Conservation (phyloP, 108 stramenopile genomes). For the Fragilaria crotonensis region DNA sequence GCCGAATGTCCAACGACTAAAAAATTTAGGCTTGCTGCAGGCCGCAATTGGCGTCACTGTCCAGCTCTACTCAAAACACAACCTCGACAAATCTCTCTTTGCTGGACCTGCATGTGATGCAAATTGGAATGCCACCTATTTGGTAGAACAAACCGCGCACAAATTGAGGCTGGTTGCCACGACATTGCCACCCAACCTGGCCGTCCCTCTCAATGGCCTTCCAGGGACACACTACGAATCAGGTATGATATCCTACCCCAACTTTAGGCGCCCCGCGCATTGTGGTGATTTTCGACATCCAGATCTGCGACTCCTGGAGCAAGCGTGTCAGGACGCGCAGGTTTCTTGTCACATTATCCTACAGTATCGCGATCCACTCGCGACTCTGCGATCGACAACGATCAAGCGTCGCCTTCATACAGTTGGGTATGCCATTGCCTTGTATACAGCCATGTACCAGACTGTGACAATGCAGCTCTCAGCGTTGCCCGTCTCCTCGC, state of each 20-base stretch:
- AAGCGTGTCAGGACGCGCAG: neutral
- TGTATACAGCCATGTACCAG: neutral
- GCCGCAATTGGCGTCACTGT: neutral
- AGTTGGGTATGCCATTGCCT: neutral
- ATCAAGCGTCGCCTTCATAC: neutral
- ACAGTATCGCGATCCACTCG: neutral
- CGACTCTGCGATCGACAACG: neutral
- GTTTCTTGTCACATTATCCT: neutral
- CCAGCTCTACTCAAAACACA: neutral
- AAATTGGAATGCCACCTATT: neutral
- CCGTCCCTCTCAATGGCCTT: neutral
- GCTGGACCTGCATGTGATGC: neutral
- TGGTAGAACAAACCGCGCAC: neutral
- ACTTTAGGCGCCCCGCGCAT: neutral
- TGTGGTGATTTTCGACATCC: neutral
- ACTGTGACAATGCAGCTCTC: neutral
- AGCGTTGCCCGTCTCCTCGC: neutral
- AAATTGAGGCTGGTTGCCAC: neutral
- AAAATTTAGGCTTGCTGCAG: neutral
- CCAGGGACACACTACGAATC: neutral
- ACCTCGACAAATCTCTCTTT: neutral
- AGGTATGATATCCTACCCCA: neutral
- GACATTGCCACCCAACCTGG: neutral
- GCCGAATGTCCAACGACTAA: neutral
- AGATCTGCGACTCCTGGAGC: neutral